Conservation (phyloP, 345 rosid genomes). For the Brassica juncea region DNA sequence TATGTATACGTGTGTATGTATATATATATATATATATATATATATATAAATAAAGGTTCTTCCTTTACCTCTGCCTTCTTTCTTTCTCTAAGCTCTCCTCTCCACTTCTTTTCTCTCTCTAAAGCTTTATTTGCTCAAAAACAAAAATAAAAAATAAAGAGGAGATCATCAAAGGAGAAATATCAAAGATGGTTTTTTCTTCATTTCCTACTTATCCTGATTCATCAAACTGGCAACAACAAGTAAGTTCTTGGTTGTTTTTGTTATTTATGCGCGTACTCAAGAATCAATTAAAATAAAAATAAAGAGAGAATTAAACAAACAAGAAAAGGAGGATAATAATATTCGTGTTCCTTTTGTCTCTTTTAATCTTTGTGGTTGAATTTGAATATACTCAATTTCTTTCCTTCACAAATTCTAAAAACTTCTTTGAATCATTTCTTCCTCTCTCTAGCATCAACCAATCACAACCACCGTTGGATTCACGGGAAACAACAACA, state of each 20-base stretch:
- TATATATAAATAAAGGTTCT: constrained; percentile 41
- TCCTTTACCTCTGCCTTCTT: constrained; percentile 42
- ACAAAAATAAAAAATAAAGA: constrained; percentile 25
- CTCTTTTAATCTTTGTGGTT: constrained; percentile 39
- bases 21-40: constrained; percentile 41
- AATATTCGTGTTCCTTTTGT: constrained; percentile 44
- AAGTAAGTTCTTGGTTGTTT: constrained; percentile 38
- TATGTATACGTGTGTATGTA: constrained; percentile 27
- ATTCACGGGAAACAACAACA: constrained; percentile 44
- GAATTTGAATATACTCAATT: constrained; percentile 44
- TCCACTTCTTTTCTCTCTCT: constrained; percentile 39
- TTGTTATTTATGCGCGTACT: not conserved
- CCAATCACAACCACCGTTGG: constrained; percentile 46
- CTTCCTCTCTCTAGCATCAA: constrained; percentile 36
- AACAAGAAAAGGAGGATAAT: constrained; percentile 33
- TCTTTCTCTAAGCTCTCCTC: constrained; percentile 32
- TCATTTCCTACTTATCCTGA: constrained; percentile 41
- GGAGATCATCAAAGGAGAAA: constrained; percentile 32
- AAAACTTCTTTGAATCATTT: constrained; percentile 14
- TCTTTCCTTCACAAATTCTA: constrained; percentile 23
- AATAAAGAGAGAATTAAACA: constrained; percentile 20
- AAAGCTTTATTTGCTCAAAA: constrained; percentile 24
- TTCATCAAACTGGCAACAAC: constrained; percentile 47
- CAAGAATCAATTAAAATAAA: constrained; percentile 13
- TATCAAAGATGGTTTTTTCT: constrained; percentile 43